Evolutionary conservation across 2,329 filamentous ascomycete species (phyloP).

Genomic region (Leptographium lundbergii): DNA sequence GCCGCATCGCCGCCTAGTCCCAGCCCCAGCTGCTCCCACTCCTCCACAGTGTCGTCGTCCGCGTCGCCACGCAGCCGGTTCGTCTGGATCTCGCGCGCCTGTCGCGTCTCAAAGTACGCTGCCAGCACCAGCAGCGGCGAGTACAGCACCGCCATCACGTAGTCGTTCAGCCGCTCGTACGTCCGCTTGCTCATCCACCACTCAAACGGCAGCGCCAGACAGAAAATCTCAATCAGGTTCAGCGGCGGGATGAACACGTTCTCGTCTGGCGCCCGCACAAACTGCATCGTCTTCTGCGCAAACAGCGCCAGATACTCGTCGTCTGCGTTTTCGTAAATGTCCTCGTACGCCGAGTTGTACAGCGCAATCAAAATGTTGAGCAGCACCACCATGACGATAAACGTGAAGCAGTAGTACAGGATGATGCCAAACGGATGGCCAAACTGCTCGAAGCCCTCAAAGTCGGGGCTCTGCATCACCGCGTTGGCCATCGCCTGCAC

Average conservation of each 20-base stretch:
- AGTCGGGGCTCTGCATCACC: conserved; percentile 85
- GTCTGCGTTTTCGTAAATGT: conserved; percentile 84
- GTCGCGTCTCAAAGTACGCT: conserved; percentile 55
- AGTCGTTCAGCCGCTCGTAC: conserved; percentile 78
- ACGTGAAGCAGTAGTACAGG: conserved; percentile 95
- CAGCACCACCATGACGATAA: conserved; percentile 75
- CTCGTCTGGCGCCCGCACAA: conserved; percentile 90
- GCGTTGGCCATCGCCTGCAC: conserved; percentile 76
- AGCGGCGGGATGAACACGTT: conserved; percentile 97
- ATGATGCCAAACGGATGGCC: conserved; percentile 87
- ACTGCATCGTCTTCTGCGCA: conserved; percentile 89
- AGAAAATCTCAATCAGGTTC: conserved; percentile 81
- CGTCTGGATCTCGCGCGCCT: conserved; percentile 51
- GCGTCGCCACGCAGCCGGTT: conserved; percentile 74
- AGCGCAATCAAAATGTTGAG: conserved; percentile 95
- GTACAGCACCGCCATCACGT: conserved; percentile 59
- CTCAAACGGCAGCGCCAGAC: conserved; percentile 69
- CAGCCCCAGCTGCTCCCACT: conserved; percentile 76
- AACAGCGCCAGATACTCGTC: conserved; percentile 95
- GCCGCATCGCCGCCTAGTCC: conserved; percentile 53
- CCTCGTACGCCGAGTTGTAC: conserved; percentile 92
- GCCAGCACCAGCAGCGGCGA: conserved; percentile 70
- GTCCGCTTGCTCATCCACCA: conserved; percentile 76
- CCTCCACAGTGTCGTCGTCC: conserved; percentile 78
- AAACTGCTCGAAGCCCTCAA: conserved; percentile 77